Evolutionary conservation across 768 basidiomycete species (phyloP).

Genomic region (Botryobasidium botryosum): DNA sequence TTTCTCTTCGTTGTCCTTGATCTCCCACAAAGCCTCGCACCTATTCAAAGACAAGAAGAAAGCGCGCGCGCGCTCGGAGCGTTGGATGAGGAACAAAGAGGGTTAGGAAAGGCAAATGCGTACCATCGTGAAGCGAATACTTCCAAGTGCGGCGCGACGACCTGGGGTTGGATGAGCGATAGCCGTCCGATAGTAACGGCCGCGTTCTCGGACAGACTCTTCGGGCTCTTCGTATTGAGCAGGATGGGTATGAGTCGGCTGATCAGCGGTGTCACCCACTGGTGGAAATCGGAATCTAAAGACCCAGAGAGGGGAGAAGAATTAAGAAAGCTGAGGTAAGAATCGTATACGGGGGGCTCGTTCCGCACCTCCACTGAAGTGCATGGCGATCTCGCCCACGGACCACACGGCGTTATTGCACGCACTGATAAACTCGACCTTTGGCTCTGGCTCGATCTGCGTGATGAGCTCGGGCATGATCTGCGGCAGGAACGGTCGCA

Average conservation of each 20-base stretch:
- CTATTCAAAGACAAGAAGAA: too few relatives aligned
- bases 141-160: conserved; percentile 77
- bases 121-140: conserved; percentile 88
- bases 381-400: conserved; percentile 93
- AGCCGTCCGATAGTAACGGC: conserved; percentile 96
- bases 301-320: conserved; percentile 5
- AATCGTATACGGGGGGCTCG: background rate
- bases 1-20: conserved; percentile 98
- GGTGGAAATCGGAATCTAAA: conserved; percentile 79
- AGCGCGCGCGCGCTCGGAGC: background rate
- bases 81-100: background rate
- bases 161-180: conserved; percentile 75
- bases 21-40: conserved; percentile 91
- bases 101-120: background rate
- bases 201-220: conserved; percentile 92
- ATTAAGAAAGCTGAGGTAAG: background rate
- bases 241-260: conserved; percentile 84
- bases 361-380: conserved; percentile 60
- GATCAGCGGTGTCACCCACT: conserved; percentile 79
- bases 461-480: conserved; percentile 81
- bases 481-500: conserved; percentile 70
- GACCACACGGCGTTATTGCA: conserved; percentile 99
- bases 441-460: conserved; percentile 87
- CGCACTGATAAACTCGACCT: conserved; percentile 85
- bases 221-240: conserved; percentile 77